A percentile compares a stretch with the other conserved stretches of the same genome.
Conservation (phyloP, 2,329 filamentous ascomycete species). For the Rhexocercosporidium sp. region DNA sequence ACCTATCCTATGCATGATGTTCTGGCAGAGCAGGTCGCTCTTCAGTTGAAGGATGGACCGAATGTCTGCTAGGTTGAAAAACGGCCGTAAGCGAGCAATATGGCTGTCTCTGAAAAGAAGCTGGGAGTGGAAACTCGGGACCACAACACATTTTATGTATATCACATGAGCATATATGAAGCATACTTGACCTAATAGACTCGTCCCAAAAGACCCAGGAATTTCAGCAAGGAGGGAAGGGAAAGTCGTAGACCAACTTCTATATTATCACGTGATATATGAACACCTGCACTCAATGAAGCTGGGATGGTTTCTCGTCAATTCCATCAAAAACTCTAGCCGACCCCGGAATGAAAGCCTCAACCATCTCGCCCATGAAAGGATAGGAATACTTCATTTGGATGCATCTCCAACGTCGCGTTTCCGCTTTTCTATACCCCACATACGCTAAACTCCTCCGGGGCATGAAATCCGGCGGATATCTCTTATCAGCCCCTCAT, state of each 20-base stretch:
- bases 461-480: conserved; percentile 27
- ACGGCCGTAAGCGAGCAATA: background rate
- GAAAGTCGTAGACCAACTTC: background rate
- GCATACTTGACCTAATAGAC: background rate
- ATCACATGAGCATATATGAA: background rate
- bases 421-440: conserved; percentile 20
- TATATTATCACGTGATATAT: background rate
- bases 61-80: conserved; percentile 45
- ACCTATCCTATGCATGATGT: conserved; percentile 66
- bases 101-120: background rate
- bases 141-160: background rate
- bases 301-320: background rate
- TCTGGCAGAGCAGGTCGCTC: conserved; percentile 56
- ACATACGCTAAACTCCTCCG: conserved; percentile 28
- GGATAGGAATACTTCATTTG: conserved; percentile 7
- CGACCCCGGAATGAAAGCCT: background rate
- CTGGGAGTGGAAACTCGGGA: too few relatives aligned
- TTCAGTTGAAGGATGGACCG: conserved; percentile 46
- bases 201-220: too few relatives aligned
- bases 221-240: too few relatives aligned
- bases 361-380: background rate
- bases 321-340: background rate
- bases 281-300: background rate
- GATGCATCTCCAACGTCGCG: background rate
- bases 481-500: conserved; percentile 29